phyloP scores from a whole-genome alignment of 2,329 filamentous ascomycete species.

The Magnaporthiopsis incrustans region DNA sequence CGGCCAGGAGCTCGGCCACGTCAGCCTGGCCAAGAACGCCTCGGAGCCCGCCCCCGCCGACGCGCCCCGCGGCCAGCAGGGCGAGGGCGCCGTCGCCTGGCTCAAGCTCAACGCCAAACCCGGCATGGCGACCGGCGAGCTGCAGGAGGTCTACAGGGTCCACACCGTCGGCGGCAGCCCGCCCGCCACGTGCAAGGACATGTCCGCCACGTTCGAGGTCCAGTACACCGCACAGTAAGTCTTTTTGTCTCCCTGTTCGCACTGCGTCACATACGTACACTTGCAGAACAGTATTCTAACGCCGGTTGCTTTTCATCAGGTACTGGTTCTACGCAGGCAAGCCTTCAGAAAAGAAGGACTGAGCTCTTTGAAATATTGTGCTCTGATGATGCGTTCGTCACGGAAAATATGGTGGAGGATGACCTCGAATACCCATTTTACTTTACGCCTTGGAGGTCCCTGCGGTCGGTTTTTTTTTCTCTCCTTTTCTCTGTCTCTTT shows the following conservation, averaged over 20 bases:
- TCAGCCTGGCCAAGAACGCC: conserved; percentile 53
- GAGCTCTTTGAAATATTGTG: background rate
- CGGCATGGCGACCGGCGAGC: conserved; percentile 49
- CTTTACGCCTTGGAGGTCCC: background rate
- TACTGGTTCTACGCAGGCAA: conserved; percentile 30
- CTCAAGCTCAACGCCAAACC: conserved; percentile 56
- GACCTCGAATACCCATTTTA: background rate
- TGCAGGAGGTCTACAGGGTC: conserved; percentile 74
- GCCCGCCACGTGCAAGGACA: conserved; percentile 63
- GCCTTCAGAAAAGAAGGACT: conserved; percentile 3
- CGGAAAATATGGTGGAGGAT: background rate
- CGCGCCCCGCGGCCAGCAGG: conserved; percentile 50
- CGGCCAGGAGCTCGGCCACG: conserved; percentile 48
- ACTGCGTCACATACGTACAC: background rate
- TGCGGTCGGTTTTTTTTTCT: background rate
- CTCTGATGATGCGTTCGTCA: background rate
- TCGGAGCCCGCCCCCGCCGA: conserved; percentile 53
- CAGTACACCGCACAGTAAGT: conserved; percentile 81
- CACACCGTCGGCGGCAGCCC: conserved; percentile 75
- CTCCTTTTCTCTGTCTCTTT: background rate
- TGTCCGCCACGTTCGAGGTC: conserved; percentile 57
- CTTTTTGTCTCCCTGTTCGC: conserved; percentile 12
- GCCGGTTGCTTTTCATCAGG: conserved; percentile 14
- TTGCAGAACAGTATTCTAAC: background rate
- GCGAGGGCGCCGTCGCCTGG: conserved; percentile 70